phyloP scores from a whole-genome alignment of 768 basidiomycete genomes.

The Macrocybe gigantea region DNA sequence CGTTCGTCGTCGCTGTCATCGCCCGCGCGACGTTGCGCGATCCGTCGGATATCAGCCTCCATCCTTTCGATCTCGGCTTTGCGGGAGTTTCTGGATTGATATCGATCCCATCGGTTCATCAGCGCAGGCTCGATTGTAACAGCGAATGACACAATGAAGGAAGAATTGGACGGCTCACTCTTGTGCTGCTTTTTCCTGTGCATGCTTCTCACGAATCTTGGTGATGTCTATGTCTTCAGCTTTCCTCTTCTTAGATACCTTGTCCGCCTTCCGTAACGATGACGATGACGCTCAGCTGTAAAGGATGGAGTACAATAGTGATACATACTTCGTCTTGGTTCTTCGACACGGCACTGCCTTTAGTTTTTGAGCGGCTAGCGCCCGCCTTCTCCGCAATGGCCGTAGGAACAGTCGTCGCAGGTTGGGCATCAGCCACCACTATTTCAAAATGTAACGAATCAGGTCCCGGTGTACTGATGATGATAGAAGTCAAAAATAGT shows the following conservation, averaged over 20 bases:
- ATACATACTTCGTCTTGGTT: constrained; percentile 3
- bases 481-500: not conserved
- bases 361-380: constrained; percentile 6
- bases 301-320: not conserved
- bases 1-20: constrained; percentile 62
- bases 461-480: not conserved
- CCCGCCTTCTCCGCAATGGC: constrained; percentile 26
- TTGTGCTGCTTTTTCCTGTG: constrained; percentile 57
- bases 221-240: constrained; percentile 47
- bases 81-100: constrained; percentile 45
- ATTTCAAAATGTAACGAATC: constrained; percentile 1
- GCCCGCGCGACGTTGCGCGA: constrained; percentile 55
- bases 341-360: not conserved
- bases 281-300: not conserved
- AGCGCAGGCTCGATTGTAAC: no score
- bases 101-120: not conserved
- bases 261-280: not conserved
- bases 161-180: constrained; percentile 35
- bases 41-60: constrained; percentile 82
- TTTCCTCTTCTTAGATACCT: constrained; percentile 31
- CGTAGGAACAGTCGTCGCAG: constrained; percentile 22
- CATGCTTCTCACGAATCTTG: constrained; percentile 73
- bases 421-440: constrained; percentile 33
- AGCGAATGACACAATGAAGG: no score
- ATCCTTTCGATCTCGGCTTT: constrained; percentile 79